These are phyloP conservation scores for Aspergillus wentii DNA, from an alignment of 495 filamentous ascomycete genomes.

Conservation along the genomic window DNA sequence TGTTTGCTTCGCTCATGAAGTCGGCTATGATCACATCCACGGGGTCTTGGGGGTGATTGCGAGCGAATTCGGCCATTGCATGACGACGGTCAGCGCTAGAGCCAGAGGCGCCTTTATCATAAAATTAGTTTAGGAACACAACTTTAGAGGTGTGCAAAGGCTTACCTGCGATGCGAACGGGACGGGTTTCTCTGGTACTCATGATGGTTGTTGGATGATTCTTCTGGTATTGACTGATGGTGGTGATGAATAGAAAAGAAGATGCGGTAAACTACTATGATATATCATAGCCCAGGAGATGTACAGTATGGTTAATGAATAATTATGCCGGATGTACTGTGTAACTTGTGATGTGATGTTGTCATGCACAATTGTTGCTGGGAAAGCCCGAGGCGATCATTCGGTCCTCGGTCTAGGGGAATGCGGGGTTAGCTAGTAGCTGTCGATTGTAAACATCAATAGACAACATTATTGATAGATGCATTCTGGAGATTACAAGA, in stretches of 20 bases:
- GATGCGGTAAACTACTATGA: too few species aligned
- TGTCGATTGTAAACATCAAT: too few species aligned
- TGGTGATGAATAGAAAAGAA: too few species aligned
- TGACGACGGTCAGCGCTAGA: conserved; percentile 52
- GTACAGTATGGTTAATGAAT: too few species aligned
- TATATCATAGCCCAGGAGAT: too few species aligned
- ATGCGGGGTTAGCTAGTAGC: conserved; percentile 14
- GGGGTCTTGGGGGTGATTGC: conserved; percentile 41
- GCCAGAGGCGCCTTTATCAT: conserved; percentile 38
- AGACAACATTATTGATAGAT: too few species aligned
- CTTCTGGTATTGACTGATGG: neutral
- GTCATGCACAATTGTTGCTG: too few species aligned
- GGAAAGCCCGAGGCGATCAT: neutral
- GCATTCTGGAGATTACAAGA: too few species aligned
- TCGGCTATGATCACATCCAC: conserved; percentile 55
- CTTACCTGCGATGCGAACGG: conserved; percentile 19
- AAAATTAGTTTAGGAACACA: neutral
- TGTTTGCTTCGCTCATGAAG: conserved; percentile 55
- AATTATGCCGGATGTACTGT: too few species aligned
- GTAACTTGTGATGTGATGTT: too few species aligned
- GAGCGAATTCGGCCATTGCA: conserved; percentile 49
- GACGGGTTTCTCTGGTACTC: conserved; percentile 13
- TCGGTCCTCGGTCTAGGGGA: conserved; percentile 10
- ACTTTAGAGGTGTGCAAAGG: neutral
- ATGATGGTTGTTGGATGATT: conserved; percentile 1